These are phyloP conservation scores for Blastobotrys ciferrii DNA, from an alignment of 1,139 yeast genomes.

Conservation along the genomic window DNA sequence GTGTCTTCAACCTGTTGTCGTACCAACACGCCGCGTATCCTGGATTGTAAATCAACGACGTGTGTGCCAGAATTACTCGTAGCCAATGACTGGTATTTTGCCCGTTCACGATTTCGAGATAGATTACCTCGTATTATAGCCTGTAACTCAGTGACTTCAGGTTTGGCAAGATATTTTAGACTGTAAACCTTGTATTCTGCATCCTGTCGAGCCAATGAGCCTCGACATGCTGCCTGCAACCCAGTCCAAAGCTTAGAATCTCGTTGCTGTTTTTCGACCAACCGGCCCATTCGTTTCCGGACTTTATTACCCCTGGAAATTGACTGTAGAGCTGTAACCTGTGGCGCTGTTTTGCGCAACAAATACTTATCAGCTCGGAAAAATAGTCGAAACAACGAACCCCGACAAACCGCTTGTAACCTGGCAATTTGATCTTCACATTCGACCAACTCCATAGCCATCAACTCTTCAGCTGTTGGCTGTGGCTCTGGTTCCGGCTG, in stretches of 20 bases:
- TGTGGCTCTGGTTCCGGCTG: conserved; percentile 26
- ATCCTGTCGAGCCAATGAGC: conserved; percentile 19
- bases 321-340: conserved; percentile 30
- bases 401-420: conserved; percentile 42
- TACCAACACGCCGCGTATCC: conserved; percentile 16
- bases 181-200: conserved; percentile 20
- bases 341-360: conserved; percentile 17
- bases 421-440: conserved; percentile 28
- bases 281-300: conserved; percentile 5
- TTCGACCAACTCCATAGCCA: conserved; percentile 34
- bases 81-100: background rate
- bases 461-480: conserved; percentile 31
- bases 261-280: conserved; percentile 1
- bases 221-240: conserved; percentile 23
- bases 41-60: conserved; percentile 16
- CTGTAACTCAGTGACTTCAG: conserved; percentile 21
- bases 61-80: background rate
- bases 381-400: conserved; percentile 23
- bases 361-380: conserved; percentile 22
- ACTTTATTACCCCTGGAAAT: conserved; percentile 26
- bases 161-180: conserved; percentile 20
- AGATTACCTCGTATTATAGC: conserved; percentile 22
- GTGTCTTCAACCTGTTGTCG: conserved; percentile 5
- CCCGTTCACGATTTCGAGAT: conserved; percentile 10
- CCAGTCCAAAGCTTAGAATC: conserved; percentile 4